Base-by-base conservation (phyloP, 345 rosid species). In the Salix caprea region DNA sequence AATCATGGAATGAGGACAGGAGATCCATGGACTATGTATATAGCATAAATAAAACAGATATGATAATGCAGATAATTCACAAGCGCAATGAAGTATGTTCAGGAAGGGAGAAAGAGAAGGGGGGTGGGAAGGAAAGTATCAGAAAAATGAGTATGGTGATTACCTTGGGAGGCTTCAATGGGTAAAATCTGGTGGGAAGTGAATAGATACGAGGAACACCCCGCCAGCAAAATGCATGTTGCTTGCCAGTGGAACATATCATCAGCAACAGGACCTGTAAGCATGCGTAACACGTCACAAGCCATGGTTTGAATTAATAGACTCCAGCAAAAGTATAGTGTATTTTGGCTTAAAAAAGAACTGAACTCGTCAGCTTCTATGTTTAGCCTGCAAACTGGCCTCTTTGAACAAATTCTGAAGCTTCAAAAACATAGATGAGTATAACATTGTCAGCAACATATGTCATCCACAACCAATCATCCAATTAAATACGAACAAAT, bases 101-200 rank as follows among this genome's bases (percentile, higher is more conserved):
- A 6, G 13, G 10, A 14, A 52, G n/a, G 13, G 7, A 67, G 4
- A 37, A 2, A 24, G 30, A 14, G 7, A 0, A 10, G 24, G 14
- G 48, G 26, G 54, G 5, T 5, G 5, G 16, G 16, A 61, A 69
- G 21, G 11, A 6, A 46, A 48, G 61, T 56, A 56, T 21, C 61
- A n/a, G 61, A 8, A 56, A 21, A 18, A 39, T 18, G 5, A 48
- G 13, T 13, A 37, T 4, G 9, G 30, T 5, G 26, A 39, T 50
- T 50, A 71, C 80, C 80, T 77, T 77, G 13, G 80, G 80, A 6
- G 80, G 80, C 75, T 77, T 77, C 40, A 77, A 77, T 34, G 80
- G 80, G 58, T 77, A 71, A 34, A 34, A 64, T 77, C 80, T 26
- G 80, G 80, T 7, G 80, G 80, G 10, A 77, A 77, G 50, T 77